These are phyloP conservation scores for Quercus agrifolia DNA, from an alignment of 306 rosid species.

Conservation along the genomic window DNA sequence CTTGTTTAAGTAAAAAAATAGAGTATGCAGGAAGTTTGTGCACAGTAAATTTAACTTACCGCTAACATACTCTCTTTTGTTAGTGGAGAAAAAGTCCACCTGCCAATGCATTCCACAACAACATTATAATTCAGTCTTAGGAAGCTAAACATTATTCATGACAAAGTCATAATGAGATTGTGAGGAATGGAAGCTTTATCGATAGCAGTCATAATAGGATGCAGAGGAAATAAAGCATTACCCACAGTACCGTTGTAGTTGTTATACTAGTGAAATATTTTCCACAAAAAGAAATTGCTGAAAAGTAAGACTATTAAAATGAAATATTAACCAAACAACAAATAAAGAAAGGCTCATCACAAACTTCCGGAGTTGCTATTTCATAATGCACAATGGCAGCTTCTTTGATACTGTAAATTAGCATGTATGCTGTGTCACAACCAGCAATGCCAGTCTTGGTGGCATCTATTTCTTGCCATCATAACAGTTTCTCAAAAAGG, in stretches of 20 bases:
- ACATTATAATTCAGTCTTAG: constrained; percentile 12
- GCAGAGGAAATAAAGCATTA: background rate
- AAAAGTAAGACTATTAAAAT: background rate
- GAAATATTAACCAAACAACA: background rate
- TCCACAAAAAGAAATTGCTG: background rate
- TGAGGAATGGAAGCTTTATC: background rate
- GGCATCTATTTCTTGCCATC: background rate
- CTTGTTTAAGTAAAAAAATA: too few species aligned
- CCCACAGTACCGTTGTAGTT: background rate
- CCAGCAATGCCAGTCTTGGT: background rate
- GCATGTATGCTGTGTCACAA: background rate
- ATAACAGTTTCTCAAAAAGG: background rate
- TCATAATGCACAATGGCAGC: background rate
- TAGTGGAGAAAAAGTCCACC: constrained; percentile 85
- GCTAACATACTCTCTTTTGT: constrained; percentile 65
- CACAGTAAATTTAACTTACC: too few species aligned
- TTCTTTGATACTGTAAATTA: background rate
- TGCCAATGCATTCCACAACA: constrained; percentile 35
- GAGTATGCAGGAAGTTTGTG: too few species aligned
- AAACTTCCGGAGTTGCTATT: background rate
- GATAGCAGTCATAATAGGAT: background rate
- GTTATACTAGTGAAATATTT: background rate
- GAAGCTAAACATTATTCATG: background rate
- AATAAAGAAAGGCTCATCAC: background rate
- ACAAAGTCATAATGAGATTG: background rate